phyloP scores from a whole-genome alignment of 1,284 basidiomycete genomes.

The Laetiporus sulphureus region DNA sequence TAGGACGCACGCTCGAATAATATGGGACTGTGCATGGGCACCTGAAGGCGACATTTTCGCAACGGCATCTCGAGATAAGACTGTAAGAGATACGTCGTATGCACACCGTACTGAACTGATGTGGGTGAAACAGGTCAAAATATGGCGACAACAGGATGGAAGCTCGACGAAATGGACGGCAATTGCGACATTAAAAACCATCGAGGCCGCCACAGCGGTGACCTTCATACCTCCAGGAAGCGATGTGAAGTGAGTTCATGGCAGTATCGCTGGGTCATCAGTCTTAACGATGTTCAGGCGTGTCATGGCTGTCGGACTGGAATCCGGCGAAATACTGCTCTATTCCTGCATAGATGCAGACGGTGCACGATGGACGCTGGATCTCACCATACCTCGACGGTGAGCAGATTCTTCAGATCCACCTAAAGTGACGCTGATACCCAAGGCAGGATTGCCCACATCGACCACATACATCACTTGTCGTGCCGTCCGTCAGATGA shows the following conservation, averaged over 20 bases:
- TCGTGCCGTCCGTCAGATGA: constrained; percentile 49
- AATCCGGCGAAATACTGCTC: constrained; percentile 60
- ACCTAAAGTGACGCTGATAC: too few species aligned
- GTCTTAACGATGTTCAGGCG: constrained; percentile 33
- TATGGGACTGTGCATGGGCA: constrained; percentile 93
- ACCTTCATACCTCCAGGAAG: constrained; percentile 44
- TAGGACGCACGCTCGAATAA: constrained; percentile 87
- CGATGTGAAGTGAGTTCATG: constrained; percentile 32
- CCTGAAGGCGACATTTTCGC: constrained; percentile 72
- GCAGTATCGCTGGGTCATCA: not conserved
- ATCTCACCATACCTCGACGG: constrained; percentile 40
- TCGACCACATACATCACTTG: constrained; percentile 63
- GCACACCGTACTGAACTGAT: not conserved
- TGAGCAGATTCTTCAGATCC: too few species aligned
- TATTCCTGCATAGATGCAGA: constrained; percentile 34
- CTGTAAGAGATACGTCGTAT: constrained; percentile 39
- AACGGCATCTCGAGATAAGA: constrained; percentile 94
- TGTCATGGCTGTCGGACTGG: constrained; percentile 62
- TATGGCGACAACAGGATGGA: constrained; percentile 44
- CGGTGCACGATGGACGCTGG: constrained; percentile 42
- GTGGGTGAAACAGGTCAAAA: constrained; percentile 74
- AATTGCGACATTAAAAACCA: constrained; percentile 48
- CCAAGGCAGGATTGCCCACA: constrained; percentile 57
- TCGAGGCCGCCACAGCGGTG: constrained; percentile 67
- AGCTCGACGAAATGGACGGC: constrained; percentile 40